Base-by-base conservation (phyloP, 768 basidiomycete species). In the Aureoboletus auriporus region DNA sequence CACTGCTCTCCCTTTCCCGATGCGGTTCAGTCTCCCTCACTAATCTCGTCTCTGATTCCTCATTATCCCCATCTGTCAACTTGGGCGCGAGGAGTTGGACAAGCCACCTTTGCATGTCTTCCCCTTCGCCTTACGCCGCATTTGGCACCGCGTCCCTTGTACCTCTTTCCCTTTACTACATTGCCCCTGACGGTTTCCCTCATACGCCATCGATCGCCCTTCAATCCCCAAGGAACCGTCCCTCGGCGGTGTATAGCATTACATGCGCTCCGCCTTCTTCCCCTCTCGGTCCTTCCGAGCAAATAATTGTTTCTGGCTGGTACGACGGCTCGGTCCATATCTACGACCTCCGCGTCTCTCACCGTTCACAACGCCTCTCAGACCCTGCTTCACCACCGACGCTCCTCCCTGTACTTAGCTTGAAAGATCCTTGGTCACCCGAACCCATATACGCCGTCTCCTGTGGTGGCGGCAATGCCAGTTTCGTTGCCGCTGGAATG, bases 231-330 rank as follows among this genome's bases (percentile, higher is more conserved):
- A 61, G 66, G 45, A 52, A 60, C 30, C 38, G 49, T 40, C 59
- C 64, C 4, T 77, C 81, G 30, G 86, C 89, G 1, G 89, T 89
- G 9, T 91, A 90, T 68, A 84, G 78, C 37, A 78, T 93, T 61
- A 70, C 79, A 8, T 71, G 69, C 23, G 78, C 79, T 7, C 83
- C 86, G 1, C 71, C 74, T 0, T 73, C 78, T 26, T 82, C 83
- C 17, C 79, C 83, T 1, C 82, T 84, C 76, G 88, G 89, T 4
- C 67, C 77, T 2, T 85, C 86, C 4, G 80, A 85, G 14, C 75
- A 88, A 57, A 76, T 89, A 16, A 47, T 93, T 20, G 74, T 89
- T 33, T 84, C 86, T 1, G 90, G 88, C 1, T 91, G 89, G 88
- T 92, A 80, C 64, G 87, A 93, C 60, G 84, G 89, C 10, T 63